Evolutionary conservation across 495 filamentous ascomycete genomes (phyloP).

Genomic region (Penicillium turbatum): DNA sequence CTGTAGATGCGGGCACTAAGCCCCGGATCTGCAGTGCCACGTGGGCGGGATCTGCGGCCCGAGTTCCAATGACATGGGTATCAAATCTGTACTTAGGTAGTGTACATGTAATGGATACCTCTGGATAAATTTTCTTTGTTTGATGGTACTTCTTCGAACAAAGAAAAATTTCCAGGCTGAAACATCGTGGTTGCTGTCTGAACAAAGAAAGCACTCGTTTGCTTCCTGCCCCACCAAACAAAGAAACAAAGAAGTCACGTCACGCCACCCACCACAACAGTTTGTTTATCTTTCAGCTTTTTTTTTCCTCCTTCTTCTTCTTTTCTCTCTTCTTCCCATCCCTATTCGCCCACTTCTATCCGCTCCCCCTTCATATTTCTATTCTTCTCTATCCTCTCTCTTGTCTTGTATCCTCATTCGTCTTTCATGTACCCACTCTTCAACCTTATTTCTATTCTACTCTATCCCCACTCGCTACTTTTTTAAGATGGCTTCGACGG

Average conservation of each 20-base stretch:
- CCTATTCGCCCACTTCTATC: neutral
- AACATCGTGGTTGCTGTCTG: neutral
- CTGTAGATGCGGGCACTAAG: neutral
- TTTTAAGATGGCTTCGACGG: too few relatives aligned
- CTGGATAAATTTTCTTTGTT: neutral
- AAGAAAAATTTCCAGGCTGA: neutral
- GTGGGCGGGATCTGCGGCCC: neutral
- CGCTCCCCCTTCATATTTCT: too few relatives aligned
- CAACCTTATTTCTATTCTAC: too few relatives aligned
- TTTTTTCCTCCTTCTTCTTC: neutral
- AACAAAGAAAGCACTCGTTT: slow-evolving; percentile 6
- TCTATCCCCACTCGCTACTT: too few relatives aligned
- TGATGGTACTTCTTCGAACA: neutral
- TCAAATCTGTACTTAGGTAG: neutral
- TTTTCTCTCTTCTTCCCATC: neutral
- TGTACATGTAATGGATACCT: too few relatives aligned
- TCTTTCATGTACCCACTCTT: too few relatives aligned
- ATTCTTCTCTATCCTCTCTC: too few relatives aligned
- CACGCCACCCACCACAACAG: neutral
- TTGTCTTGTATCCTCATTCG: too few relatives aligned
- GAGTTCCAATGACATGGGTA: neutral
- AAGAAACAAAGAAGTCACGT: neutral
- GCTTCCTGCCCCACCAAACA: neutral
- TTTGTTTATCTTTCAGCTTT: neutral
- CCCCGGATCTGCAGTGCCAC: slow-evolving; percentile 1